Evolutionary conservation across 2,329 filamentous ascomycete species (phyloP), one percentile per base, ranked within the genome.

Genomic region (Venturiaceae sp.): DNA sequence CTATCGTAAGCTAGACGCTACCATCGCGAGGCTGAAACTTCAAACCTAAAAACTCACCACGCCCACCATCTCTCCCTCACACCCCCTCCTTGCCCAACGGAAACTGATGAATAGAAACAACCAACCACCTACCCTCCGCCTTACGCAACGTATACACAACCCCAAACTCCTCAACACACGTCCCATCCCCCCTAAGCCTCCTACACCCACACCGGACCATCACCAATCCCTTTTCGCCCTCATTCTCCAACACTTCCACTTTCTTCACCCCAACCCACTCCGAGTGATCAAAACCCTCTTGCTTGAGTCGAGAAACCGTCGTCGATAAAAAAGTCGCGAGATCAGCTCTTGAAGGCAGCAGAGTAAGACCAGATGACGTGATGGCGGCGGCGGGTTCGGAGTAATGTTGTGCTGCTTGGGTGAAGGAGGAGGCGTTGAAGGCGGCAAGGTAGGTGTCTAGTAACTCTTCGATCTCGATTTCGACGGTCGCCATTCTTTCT

Each of bases 51-150:
- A n/a, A n/a, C n/a, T n/a, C n/a, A n/a, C n/a, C n/a, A n/a, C n/a
- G n/a, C 36, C 36, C 36, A 39, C 16, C 36, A 13, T 16, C 36
- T 39, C 16, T n/a, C n/a, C n/a, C n/a, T 26, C 23, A 52, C 21
- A 11, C 11, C 46, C 14, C 13, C 11, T 52, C 14, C 14, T 26
- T 56, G 8, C 9, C 23, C 28, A 56, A 30, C 16, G 54, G 54
- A 46, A 28, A 21, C n/a, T 41, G 39, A 56, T 56, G 54, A 39
- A 56, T 46, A 34, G 34, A 34, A n/a, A 33, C 54, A 28, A 56
- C 44, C 36, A 56, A 56, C 54, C 54, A 56, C 26, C 36, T 19
- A 3, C n/a, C 28, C 39, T 32, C 36, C 2, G 23, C 39, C 14
- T 39, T 56, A 8, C 54, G 19, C 13, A 56, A 39, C 32, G 54